These are phyloP conservation scores for Xylaria cubensis DNA, from an alignment of 495 filamentous ascomycete genomes.

Conservation along the genomic window DNA sequence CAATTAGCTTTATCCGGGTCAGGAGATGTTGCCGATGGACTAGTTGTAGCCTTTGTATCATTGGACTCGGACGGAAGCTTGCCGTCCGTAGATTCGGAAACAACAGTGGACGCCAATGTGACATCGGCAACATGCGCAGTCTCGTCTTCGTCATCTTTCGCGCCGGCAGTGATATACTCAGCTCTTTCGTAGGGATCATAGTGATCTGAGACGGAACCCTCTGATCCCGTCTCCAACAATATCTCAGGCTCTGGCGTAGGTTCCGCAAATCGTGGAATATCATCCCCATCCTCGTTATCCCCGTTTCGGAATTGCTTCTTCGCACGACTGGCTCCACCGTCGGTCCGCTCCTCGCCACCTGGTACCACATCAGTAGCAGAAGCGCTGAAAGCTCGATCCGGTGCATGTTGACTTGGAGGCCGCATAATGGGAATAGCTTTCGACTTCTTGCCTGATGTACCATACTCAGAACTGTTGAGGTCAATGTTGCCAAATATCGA, in stretches of 20 bases:
- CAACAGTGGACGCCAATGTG: constrained; percentile 52
- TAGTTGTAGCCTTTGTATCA: constrained; percentile 55
- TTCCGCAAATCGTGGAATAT: constrained; percentile 72
- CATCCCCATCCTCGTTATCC: constrained; percentile 64
- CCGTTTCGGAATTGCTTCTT: constrained; percentile 69
- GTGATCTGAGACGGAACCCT: constrained; percentile 29
- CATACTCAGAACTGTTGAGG: constrained; percentile 59
- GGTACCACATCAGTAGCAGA: constrained; percentile 40
- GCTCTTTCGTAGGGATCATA: constrained; percentile 30
- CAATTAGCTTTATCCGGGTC: constrained; percentile 47
- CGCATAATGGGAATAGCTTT: constrained; percentile 84
- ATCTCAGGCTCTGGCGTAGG: constrained; percentile 58
- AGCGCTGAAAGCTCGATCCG: constrained; percentile 6
- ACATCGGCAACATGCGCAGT: constrained; percentile 46
- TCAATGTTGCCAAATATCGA: constrained; percentile 81
- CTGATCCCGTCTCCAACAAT: constrained; percentile 47
- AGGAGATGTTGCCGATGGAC: constrained; percentile 51
- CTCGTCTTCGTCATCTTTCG: constrained; percentile 56
- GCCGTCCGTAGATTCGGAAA: constrained; percentile 55
- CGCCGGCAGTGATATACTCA: constrained; percentile 33
- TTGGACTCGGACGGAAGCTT: constrained; percentile 53
- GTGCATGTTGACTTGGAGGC: constrained; percentile 59
- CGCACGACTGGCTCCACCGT: constrained; percentile 64
- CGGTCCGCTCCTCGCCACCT: constrained; percentile 60
- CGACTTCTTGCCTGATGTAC: constrained; percentile 69